phyloP scores from a whole-genome alignment of 345 rosid species.

The Murraya koenigii region DNA sequence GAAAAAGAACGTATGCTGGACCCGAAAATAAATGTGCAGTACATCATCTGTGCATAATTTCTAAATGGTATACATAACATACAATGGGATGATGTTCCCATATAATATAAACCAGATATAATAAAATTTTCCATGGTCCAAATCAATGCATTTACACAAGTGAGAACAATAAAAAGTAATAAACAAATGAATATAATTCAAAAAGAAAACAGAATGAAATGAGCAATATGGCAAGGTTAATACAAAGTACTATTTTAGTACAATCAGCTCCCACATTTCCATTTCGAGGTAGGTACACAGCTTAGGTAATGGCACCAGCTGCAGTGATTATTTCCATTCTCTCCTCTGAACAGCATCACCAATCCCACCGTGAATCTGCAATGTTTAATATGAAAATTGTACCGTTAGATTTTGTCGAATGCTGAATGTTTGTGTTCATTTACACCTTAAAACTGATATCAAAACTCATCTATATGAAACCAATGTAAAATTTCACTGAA shows the following conservation, averaged over 20 bases:
- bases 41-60: neutral
- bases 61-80: neutral
- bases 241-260: neutral
- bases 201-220: neutral
- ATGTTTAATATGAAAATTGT: neutral
- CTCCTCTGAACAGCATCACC: slow-evolving; percentile 83
- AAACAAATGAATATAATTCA: slow-evolving; percentile 21
- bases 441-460: neutral
- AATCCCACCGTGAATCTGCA: slow-evolving; percentile 66
- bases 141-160: slow-evolving; percentile 16
- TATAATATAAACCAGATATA: neutral
- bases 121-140: neutral
- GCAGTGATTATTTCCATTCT: slow-evolving; percentile 81
- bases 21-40: no score
- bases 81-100: neutral
- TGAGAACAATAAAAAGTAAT: slow-evolving; percentile 15
- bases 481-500: neutral
- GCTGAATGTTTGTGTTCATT: neutral
- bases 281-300: slow-evolving; percentile 81
- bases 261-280: slow-evolving; percentile 59
- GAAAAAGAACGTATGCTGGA: no score
- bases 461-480: neutral
- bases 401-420: neutral
- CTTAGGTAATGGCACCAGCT: slow-evolving; percentile 97
- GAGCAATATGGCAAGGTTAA: neutral